phyloP scores from a whole-genome alignment of 331 rosid genomes.

The Quercus lobata region DNA sequence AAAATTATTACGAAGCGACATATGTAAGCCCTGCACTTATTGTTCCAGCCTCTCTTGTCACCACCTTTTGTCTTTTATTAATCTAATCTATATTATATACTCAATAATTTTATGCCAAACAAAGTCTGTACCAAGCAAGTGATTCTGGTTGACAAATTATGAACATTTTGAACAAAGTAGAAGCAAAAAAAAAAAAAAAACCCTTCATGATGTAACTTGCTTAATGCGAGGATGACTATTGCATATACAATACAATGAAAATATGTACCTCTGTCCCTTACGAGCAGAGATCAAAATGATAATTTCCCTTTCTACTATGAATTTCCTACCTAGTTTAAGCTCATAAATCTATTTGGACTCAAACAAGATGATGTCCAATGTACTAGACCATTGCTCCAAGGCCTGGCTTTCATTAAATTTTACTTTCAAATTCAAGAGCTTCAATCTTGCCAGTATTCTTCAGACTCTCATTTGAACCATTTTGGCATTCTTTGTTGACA shows the following conservation, averaged over 20 bases:
- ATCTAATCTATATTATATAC: too few species aligned
- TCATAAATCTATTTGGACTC: background rate
- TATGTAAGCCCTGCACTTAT: too few species aligned
- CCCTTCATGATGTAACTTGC: background rate
- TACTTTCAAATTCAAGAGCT: background rate
- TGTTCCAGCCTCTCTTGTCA: too few species aligned
- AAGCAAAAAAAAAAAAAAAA: background rate
- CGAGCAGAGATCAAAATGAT: background rate
- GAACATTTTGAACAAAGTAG: background rate
- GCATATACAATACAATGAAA: conserved; percentile 3
- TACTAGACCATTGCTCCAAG: background rate
- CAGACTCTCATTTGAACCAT: conserved; percentile 13
- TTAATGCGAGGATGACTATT: background rate
- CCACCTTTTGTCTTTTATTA: too few species aligned
- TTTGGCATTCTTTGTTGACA: conserved; percentile 37
- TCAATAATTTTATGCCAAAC: background rate
- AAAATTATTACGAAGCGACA: conserved; percentile 26
- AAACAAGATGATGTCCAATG: background rate
- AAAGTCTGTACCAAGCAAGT: background rate
- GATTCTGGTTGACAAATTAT: background rate
- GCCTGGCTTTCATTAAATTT: background rate
- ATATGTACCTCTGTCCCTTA: conserved; percentile 1
- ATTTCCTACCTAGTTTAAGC: background rate
- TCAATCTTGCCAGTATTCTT: background rate
- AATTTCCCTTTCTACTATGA: background rate